Evolutionary conservation across 2,329 filamentous ascomycete genomes (phyloP).

Genomic region (Xylariales sp.): DNA sequence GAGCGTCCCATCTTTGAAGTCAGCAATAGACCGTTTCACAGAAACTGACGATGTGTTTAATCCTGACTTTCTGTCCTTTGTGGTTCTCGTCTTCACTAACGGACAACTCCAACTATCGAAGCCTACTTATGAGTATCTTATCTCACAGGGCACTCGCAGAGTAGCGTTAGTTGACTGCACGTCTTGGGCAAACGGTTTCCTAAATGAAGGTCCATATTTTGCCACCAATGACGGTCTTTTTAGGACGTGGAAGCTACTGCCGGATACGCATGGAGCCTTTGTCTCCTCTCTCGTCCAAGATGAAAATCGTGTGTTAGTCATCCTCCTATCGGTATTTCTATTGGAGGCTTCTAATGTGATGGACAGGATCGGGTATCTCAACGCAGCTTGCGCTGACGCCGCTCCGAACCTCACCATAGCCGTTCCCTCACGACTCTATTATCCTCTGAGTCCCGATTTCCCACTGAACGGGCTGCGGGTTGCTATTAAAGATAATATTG

Average conservation of each 20-base stretch:
- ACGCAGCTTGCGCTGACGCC: not conserved
- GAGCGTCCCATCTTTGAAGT: too few relatives aligned
- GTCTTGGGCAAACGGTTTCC: constrained; percentile 1
- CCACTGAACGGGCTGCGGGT: constrained; percentile 71
- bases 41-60: too few relatives aligned
- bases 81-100: too few relatives aligned
- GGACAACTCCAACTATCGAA: too few relatives aligned
- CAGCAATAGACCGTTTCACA: too few relatives aligned
- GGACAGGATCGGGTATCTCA: not conserved
- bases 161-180: not conserved
- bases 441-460: constrained; percentile 61
- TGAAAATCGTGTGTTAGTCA: not conserved
- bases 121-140: not conserved
- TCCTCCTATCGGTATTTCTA: not conserved
- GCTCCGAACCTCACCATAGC: constrained; percentile 37
- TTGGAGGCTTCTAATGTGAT: not conserved
- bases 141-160: not conserved
- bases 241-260: constrained; percentile 4
- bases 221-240: not conserved
- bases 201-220: constrained; percentile 4
- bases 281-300: not conserved
- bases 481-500: constrained; percentile 72
- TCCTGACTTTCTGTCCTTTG: too few relatives aligned
- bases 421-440: constrained; percentile 72
- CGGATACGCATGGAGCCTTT: not conserved